Base-by-base conservation (phyloP, 2,329 filamentous ascomycete genomes). In the Aureobasidium sp. region DNA sequence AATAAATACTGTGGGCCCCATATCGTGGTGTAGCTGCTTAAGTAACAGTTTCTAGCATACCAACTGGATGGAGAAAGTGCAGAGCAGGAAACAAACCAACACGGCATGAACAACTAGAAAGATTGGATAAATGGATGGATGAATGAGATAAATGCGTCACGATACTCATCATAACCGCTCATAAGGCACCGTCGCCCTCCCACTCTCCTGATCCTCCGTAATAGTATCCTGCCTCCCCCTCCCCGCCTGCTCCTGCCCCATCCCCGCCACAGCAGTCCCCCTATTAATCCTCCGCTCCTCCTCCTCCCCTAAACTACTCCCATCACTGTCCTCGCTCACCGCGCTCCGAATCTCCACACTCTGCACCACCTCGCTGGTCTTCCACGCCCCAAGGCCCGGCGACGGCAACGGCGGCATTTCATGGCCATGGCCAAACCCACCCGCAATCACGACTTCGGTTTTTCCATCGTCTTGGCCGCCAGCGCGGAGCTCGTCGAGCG, bases 271-370 rank as follows among this genome's bases (percentile, higher is more conserved):
- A 0, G 15, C 17, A 54, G n/a, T 17, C 15, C 50, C 21, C 11
- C 46, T 17, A 33, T 50, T 50, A 7, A 37, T 53, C 33, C 49
- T 27, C 15, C 46, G 21, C 46, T 50, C 46, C 23, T 50, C 46
- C n/a, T 50, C 46, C 11, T 50, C 46, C 17, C 35, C 35, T 3
- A 21, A n/a, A 31, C 19, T 37, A 0, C 25, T 23, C 6, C 50
- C 35, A 11, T 35, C 33, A 15, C 19, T 27, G 13, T 21, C 43
- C 11, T 38, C 54, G 29, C 42, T 42, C 10, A 50, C 21, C 42
- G 42, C n/a, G n/a, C n/a, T 38, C 31, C 31, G 19, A 2, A 57
- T 57, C 17, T 57, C 54, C 21, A 57, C 54, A 47, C 54, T 57
- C 54, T 57, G 54, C 54, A 57, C 54, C 7, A 57, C 33, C 3